Conservation (phyloP, 768 basidiomycete genomes). For the Chiua virens region DNA sequence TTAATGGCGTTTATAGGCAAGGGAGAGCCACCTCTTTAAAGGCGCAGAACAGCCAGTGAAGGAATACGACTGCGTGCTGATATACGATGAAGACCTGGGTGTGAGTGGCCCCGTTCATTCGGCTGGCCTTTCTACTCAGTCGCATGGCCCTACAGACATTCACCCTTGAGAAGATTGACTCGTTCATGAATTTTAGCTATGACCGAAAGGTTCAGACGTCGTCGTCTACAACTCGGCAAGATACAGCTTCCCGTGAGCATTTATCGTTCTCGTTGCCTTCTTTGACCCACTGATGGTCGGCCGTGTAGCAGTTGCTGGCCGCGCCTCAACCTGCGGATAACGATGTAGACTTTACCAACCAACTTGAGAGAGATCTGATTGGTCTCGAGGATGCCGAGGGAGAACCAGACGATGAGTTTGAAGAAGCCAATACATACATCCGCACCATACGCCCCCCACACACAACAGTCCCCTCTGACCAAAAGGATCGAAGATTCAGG, state of each 20-base stretch:
- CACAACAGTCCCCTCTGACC: constrained; percentile 25
- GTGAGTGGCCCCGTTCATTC: constrained; percentile 39
- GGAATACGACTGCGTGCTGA: constrained; percentile 74
- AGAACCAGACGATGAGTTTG: constrained; percentile 46
- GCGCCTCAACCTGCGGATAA: constrained; percentile 28
- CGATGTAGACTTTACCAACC: constrained; percentile 28
- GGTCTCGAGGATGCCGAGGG: constrained; percentile 38
- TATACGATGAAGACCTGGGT: constrained; percentile 74
- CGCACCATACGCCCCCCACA: no score
- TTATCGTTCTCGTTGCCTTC: not conserved
- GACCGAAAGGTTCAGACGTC: constrained; percentile 43
- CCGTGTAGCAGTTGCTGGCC: constrained; percentile 16
- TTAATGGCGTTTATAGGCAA: constrained; percentile 36
- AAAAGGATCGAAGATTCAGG: constrained; percentile 33
- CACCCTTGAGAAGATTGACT: constrained; percentile 75
- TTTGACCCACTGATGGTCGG: constrained; percentile 3
- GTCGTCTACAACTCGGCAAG: constrained; percentile 12
- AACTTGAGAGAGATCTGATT: constrained; percentile 26
- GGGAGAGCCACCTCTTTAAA: constrained; percentile 54
- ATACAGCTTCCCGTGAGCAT: constrained; percentile 25
- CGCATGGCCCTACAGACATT: constrained; percentile 49
- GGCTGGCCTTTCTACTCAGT: constrained; percentile 3
- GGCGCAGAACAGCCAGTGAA: constrained; percentile 60
- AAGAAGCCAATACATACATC: constrained; percentile 43
- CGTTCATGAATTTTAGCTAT: constrained; percentile 54